Percentiles rank a stretch among this genome's conserved stretches.
Evolutionary conservation across 306 rosid species (phyloP).

Genomic region (Prunus mongolica): DNA sequence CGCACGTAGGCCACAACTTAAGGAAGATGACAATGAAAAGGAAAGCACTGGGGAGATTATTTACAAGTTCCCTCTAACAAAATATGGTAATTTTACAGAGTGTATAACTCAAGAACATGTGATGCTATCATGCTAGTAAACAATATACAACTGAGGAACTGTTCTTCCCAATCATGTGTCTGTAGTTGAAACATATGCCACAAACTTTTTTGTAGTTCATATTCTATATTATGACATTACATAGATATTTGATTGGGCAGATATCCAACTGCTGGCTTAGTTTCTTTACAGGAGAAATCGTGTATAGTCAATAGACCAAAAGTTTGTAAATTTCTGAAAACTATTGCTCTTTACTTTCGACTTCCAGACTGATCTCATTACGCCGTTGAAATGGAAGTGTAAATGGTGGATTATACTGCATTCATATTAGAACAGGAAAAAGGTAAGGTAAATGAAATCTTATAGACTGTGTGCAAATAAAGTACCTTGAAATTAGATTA

Average conservation of each 20-base stretch:
- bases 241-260: conserved; percentile 6
- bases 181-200: neutral
- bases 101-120: neutral
- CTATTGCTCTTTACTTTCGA: conserved; percentile 57
- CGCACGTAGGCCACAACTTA: neutral
- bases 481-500: neutral
- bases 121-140: neutral
- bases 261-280: conserved; percentile 7
- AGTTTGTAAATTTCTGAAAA: conserved; percentile 16
- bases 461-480: neutral
- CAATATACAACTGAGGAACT: neutral
- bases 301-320: conserved; percentile 22
- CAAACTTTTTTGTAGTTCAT: neutral
- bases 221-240: conserved; percentile 4
- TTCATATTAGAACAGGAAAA: conserved; percentile 11
- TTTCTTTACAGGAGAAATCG: conserved; percentile 14
- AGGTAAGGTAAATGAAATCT: conserved; percentile 17
- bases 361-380: conserved; percentile 88
- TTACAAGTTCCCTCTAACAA: neutral
- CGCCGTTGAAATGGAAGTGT: conserved; percentile 97
- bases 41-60: neutral
- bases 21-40: neutral
- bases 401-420: conserved; percentile 97
- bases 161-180: neutral
- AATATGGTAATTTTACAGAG: neutral